These are phyloP conservation scores for Leccinum subtestaceum DNA, from an alignment of 768 basidiomycete genomes.

Conservation along the genomic window DNA sequence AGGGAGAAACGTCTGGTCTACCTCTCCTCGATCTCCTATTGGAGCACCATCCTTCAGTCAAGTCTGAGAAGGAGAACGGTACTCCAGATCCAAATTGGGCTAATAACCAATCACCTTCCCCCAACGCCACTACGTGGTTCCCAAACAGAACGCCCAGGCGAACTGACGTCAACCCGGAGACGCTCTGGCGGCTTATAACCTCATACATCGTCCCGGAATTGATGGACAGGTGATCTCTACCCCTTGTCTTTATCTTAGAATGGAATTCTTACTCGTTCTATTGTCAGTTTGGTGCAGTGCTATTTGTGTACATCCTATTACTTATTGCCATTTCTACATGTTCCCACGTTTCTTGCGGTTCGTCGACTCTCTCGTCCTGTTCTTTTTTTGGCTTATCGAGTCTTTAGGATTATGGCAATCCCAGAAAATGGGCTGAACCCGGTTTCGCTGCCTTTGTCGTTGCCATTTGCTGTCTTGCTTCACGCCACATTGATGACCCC, in stretches of 20 bases:
- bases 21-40: conserved; percentile 83
- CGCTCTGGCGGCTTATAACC: conserved; percentile 83
- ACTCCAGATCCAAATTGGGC: conserved; percentile 29
- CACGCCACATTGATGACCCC: conserved; percentile 89
- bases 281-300: conserved; percentile 68
- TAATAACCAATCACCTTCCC: conserved; percentile 33
- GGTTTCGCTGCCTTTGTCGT: conserved; percentile 94
- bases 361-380: conserved; percentile 22
- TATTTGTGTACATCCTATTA: conserved; percentile 93
- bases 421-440: conserved; percentile 92
- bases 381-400: conserved; percentile 16
- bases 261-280: conserved; percentile 15
- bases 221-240: conserved; percentile 78
- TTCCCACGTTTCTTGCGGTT: conserved; percentile 83
- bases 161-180: conserved; percentile 82
- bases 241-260: conserved; percentile 1
- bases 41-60: conserved; percentile 56
- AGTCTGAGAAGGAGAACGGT: conserved; percentile 32
- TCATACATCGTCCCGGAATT: conserved; percentile 83
- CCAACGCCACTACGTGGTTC: conserved; percentile 62
- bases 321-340: conserved; percentile 87
- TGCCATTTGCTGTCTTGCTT: conserved; percentile 87
- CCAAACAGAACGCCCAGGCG: conserved; percentile 74
- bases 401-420: conserved; percentile 84
- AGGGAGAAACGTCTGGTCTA: conserved; percentile 90